Conservation (phyloP, 441 rosid genomes). For the Omphalea diandra region DNA sequence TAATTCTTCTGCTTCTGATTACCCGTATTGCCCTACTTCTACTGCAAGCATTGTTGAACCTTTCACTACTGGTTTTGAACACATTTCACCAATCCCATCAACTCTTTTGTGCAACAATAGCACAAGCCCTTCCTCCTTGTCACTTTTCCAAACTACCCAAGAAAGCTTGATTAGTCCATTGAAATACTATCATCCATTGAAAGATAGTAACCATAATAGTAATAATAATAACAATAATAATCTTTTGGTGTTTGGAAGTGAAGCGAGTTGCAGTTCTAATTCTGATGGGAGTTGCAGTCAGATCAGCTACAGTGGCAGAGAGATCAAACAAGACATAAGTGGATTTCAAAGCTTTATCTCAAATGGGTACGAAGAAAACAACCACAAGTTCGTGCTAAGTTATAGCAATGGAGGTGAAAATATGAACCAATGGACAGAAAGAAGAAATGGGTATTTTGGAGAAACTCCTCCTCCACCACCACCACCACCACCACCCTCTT, state of each 20-base stretch:
- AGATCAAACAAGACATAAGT: constrained; percentile 46
- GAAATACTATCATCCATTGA: constrained; percentile 31
- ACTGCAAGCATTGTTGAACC: constrained; percentile 31
- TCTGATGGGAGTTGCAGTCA: constrained; percentile 54
- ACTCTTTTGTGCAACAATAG: too few species aligned
- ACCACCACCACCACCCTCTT: neutral
- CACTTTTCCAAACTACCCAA: constrained; percentile 31
- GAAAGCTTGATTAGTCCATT: constrained; percentile 33
- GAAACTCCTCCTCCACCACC: neutral
- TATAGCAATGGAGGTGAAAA: constrained; percentile 27
- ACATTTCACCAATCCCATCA: constrained; percentile 32
- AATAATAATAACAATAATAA: constrained; percentile 11
- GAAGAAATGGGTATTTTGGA: constrained; percentile 28
- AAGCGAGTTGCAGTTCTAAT: constrained; percentile 49
- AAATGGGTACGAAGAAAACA: constrained; percentile 36
- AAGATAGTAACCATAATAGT: too few species aligned
- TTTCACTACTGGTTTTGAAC: constrained; percentile 35
- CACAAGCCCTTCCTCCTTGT: too few species aligned
- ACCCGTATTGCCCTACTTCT: constrained; percentile 25
- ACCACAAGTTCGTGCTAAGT: constrained; percentile 35
- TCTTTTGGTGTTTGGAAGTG: constrained; percentile 50
- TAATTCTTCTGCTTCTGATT: constrained; percentile 1
- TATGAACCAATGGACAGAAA: constrained; percentile 34
- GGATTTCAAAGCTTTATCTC: constrained; percentile 28
- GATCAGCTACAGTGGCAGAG: constrained; percentile 38